phyloP scores from a whole-genome alignment of 257 asterid genomes.

The Jacaranda mimosifolia region DNA sequence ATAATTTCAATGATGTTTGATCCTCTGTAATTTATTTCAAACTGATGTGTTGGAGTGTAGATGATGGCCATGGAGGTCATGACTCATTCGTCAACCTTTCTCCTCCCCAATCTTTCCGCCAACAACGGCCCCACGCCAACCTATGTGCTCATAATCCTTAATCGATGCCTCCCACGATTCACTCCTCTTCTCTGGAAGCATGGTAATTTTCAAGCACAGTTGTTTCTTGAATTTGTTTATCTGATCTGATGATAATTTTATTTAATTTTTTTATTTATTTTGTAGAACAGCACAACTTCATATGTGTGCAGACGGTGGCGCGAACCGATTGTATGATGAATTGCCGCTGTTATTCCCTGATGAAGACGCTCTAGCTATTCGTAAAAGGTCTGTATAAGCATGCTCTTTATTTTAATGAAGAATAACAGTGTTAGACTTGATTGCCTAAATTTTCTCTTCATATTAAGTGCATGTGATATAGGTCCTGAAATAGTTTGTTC shows the following conservation, averaged over 20 bases:
- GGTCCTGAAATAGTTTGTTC: too few species aligned
- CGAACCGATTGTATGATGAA: conserved; percentile 85
- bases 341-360: conserved; percentile 75
- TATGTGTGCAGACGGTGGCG: conserved; percentile 96
- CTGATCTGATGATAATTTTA: not conserved
- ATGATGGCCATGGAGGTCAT: conserved; percentile 60
- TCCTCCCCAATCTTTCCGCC: conserved; percentile 59
- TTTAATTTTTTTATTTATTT: conserved; percentile 37
- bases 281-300: conserved; percentile 81
- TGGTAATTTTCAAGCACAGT: conserved; percentile 51
- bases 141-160: conserved; percentile 79
- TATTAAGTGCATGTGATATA: too few species aligned
- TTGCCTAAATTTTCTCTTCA: too few species aligned
- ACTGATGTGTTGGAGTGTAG: conserved; percentile 15
- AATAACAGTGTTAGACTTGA: too few species aligned
- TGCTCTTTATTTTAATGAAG: too few species aligned
- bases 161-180: conserved; percentile 78
- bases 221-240: not conserved
- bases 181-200: conserved; percentile 89
- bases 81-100: conserved; percentile 78
- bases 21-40: not conserved
- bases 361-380: conserved; percentile 63
- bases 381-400: conserved; percentile 55
- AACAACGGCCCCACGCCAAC: conserved; percentile 46
- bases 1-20: not conserved